Base-by-base conservation (phyloP, 306 rosid genomes). In the Rubus parviflorus region DNA sequence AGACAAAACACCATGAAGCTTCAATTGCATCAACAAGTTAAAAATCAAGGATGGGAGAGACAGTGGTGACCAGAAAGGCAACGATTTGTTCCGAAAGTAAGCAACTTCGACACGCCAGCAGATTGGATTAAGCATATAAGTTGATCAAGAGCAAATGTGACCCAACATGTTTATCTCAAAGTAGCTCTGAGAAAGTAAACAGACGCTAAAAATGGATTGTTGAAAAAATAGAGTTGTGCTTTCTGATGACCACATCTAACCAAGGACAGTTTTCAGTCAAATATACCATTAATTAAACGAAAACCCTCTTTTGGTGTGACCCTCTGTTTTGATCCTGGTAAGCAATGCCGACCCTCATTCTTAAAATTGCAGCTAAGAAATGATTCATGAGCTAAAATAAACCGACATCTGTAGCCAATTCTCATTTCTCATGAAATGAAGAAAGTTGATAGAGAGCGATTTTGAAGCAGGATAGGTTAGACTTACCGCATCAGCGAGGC, bases 401-500 rank as follows among this genome's bases (percentile, higher is more conserved):
- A 49, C 46, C 5, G 8, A 49, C 3, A 30, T 15, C 74, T 70
- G 42, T 38, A 70, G 46, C 25, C 25, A 3, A n/a, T 54, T 71
- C 20, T 8, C n/a, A 40, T n/a, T 73, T 73, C 54, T 72, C 20
- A 40, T 40, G 51, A 72, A 72, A 54, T 42, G 19, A 78, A 58
- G 17, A 46, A 51, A 49, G 16, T 35, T 43, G 6, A 16, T 25
- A 38, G 38, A 1, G 41, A 25, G 41, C 41, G 12, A 25, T 23
- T 3, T 8, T 12, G 8, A 69, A 22, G 48, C 20, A 53, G 4
- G 43, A 30, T 8, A 16, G 54, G 3, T 73, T 43, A 25, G 51
- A 84, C 90, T 64, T 89, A 92, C 98, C 81, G 97, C 93, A 47
- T 81, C 84, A 17, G 98, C 95, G 14, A 95, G 97, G 86, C 93